Base-by-base conservation (phyloP, 2,329 filamentous ascomycete species). In the Chaetomiaceae sp. region DNA sequence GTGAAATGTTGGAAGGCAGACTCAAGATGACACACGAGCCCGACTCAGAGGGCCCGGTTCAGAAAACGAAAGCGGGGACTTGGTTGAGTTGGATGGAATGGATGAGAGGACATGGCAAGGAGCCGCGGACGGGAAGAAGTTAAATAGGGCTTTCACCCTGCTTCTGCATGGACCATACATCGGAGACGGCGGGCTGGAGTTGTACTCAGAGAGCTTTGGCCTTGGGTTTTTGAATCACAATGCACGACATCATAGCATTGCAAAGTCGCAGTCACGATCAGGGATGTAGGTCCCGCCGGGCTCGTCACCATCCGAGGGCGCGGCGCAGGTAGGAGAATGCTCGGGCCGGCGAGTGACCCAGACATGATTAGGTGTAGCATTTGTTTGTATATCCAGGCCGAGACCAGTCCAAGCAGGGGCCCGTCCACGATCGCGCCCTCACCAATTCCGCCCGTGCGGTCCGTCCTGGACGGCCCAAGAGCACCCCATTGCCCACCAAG, bases 331-430 rank as follows among this genome's bases (percentile, higher is more conserved):
- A 19, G 29, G 8, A 24, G 6, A 11, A n/a, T 19, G 35, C 12
- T 17, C 17, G 37, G 9, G 30, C n/a, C 27, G 22, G 29, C 15
- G 24, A 11, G 22, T 14, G 30, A 35, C 18, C 15, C 10, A 34
- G 14, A 22, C 9, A 19, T 47, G 26, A 42, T 32, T n/a, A 18
- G 38, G n/a, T 47, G 24, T 27, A 36, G 37, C 22, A 20, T 39
- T 29, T 19, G 20, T 17, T 29, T 35, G 8, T 20, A 42, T 36
- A 40, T 47, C 18, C 12, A 33, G 32, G 32, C 38, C 26, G 32
- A 24, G 38, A 18, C 44, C 22, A 6, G 37, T 24, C n/a, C 11
- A 3, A 41, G 26, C 44, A 22, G 12, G n/a, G 38, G 24, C 18
- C 26, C n/a, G 22, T 20, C 3, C 29, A 32, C 17, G n/a, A n/a